Conservation (phyloP, 768 basidiomycete genomes). For the Naganishia antarctica region DNA sequence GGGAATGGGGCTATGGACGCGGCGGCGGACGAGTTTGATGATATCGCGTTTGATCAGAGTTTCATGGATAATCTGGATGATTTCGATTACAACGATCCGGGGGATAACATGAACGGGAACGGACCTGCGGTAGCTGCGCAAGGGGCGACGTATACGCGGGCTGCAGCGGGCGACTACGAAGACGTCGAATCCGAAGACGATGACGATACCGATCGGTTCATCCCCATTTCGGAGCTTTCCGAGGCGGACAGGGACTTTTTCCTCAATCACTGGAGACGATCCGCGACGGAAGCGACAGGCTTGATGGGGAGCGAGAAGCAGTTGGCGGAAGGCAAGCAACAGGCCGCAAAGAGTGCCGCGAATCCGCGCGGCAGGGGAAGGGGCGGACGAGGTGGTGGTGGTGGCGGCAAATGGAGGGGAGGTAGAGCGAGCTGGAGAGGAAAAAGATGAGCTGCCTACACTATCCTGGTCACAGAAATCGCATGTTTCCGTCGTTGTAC, state of each 20-base stretch:
- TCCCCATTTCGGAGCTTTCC: slow-evolving; percentile 14
- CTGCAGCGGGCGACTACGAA: not conserved
- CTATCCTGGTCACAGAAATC: too few relatives aligned
- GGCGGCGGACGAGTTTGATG: slow-evolving; percentile 10
- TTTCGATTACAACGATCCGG: slow-evolving; percentile 12
- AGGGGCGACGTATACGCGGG: not conserved
- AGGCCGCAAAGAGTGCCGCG: not conserved
- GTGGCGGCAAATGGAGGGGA: slow-evolving; percentile 1
- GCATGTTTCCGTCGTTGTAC: too few relatives aligned
- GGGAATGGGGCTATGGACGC: not conserved
- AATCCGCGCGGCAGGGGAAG: slow-evolving; percentile 3
- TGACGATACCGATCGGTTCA: slow-evolving; percentile 5
- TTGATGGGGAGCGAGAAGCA: slow-evolving; percentile 17
- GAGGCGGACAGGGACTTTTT: slow-evolving; percentile 9
- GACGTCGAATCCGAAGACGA: slow-evolving; percentile 8
- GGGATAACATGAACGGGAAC: not conserved
- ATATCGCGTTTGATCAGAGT: slow-evolving; percentile 16
- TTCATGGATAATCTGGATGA: slow-evolving; percentile 14
- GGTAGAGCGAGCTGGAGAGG: slow-evolving; percentile 5
- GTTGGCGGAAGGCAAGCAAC: slow-evolving; percentile 11
- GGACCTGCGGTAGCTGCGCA: not conserved
- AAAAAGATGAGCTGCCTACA: not conserved
- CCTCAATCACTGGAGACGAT: slow-evolving; percentile 20
- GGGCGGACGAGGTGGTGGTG: slow-evolving; percentile 10
- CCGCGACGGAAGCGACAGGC: slow-evolving; percentile 8